A percentile compares a stretch with the other conserved stretches of the same genome.
These are phyloP conservation scores for Sarocladiaceae sp. DNA, from an alignment of 2,329 filamentous ascomycete genomes.

Conservation along the genomic window DNA sequence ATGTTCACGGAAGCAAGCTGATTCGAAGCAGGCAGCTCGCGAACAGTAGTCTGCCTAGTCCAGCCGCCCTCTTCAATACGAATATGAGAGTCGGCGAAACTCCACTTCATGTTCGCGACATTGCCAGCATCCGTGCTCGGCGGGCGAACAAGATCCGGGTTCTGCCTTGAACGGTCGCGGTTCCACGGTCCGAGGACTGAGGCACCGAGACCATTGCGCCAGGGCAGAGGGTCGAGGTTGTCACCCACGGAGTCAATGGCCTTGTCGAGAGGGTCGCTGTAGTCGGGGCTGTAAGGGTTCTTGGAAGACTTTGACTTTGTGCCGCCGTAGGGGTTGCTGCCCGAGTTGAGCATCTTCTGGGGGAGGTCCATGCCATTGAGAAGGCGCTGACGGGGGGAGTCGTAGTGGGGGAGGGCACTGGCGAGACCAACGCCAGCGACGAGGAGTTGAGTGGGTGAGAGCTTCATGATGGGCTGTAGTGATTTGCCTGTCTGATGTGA, in stretches of 20 bases:
- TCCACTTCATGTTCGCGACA: constrained; percentile 70
- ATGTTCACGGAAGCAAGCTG: constrained; percentile 76
- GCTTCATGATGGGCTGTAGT: constrained; percentile 19
- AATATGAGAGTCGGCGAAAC: constrained; percentile 60
- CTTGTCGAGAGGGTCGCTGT: constrained; percentile 58
- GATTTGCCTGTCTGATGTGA: neutral
- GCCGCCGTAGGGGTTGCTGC: constrained; percentile 23
- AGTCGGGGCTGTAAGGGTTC: constrained; percentile 54
- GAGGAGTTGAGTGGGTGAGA: constrained; percentile 21
- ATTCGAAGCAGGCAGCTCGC: constrained; percentile 60
- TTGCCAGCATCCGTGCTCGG: constrained; percentile 70
- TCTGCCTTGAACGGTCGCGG: constrained; percentile 61
- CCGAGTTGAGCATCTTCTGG: constrained; percentile 33
- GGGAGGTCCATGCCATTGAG: constrained; percentile 45
- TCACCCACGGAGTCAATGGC: constrained; percentile 58
- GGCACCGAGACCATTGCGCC: constrained; percentile 59
- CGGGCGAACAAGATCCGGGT: constrained; percentile 67
- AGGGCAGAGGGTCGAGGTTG: constrained; percentile 61
- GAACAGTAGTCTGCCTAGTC: constrained; percentile 68
- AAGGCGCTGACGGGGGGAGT: constrained; percentile 52
- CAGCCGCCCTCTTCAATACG: constrained; percentile 70
- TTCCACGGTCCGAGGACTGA: constrained; percentile 69
- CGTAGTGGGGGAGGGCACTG: constrained; percentile 29
- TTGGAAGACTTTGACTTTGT: constrained; percentile 14
- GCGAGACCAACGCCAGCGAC: constrained; percentile 20